A percentile compares a stretch with the other conserved stretches of the same genome.
Conservation (phyloP, 345 rosid species). For the Ceriops zippeliana region DNA sequence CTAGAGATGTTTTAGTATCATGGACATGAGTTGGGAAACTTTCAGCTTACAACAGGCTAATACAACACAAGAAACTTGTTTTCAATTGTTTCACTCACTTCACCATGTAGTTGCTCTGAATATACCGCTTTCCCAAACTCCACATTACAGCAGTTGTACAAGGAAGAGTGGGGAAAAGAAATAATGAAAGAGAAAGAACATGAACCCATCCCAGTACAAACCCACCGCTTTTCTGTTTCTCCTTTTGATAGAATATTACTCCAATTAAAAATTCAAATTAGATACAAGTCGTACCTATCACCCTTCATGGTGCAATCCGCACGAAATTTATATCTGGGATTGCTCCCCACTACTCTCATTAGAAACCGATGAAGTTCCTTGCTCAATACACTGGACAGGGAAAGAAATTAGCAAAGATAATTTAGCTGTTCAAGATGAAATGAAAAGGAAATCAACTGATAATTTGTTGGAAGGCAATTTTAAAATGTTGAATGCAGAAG, state of each 20-base stretch:
- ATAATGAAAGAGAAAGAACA: too few species aligned
- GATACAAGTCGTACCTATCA: slow-evolving; percentile 22
- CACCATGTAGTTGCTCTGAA: neutral
- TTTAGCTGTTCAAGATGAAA: slow-evolving; percentile 3
- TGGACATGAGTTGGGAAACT: neutral
- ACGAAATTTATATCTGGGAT: slow-evolving; percentile 24
- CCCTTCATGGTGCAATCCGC: slow-evolving; percentile 16
- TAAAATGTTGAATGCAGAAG: neutral
- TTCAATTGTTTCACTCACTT: neutral
- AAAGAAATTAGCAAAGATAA: slow-evolving; percentile 6
- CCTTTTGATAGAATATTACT: neutral
- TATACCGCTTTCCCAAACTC: neutral
- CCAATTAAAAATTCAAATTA: neutral
- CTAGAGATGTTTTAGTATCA: neutral
- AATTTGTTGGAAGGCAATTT: neutral
- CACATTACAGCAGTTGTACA: neutral
- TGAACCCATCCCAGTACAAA: too few species aligned
- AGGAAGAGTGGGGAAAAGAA: too few species aligned
- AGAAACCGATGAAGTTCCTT: slow-evolving; percentile 56
- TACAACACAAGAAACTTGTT: neutral
- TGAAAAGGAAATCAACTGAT: slow-evolving; percentile 8
- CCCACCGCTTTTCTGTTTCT: neutral
- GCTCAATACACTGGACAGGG: slow-evolving; percentile 70
- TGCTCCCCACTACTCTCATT: slow-evolving; percentile 24
- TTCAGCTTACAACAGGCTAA: neutral